Base-by-base conservation (phyloP, 441 rosid genomes). In the Breynia disticha region DNA sequence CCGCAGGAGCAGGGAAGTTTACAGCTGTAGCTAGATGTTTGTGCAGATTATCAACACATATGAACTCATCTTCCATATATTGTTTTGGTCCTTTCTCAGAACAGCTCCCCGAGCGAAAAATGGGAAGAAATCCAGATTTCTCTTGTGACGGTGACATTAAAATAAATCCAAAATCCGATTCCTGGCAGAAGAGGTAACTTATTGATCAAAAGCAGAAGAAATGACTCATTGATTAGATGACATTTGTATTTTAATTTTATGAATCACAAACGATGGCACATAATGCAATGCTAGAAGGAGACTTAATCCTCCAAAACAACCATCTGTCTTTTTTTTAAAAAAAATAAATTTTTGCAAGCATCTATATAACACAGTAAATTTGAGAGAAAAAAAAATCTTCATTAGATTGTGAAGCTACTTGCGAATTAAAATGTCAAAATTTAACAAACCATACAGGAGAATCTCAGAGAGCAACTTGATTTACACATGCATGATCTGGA, bases 1-100 rank as follows among this genome's bases (percentile, higher is more conserved):
- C 90, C 67, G 81, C 88, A 13, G 69, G 65, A 66, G 77, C 59
- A 54, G 81, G 79, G 28, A 68, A 48, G 16, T 61, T 59, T 50
- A 65, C 64, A 62, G 54, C 56, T 16, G 69, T 48, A 38, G 68
- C 71, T 19, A 84, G 74, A 64, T 79, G 76, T 0, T 76, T 64
- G 0, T 46, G 61, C 16, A 90, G 87, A 68, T 85, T 70, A 72
- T 90, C 95, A 0, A 87, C 67, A 19, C 93, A 77, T 53, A 85
- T 64, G 71, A 66, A 79, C 67, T 90, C 96, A 59, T 87, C 98
- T 69, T 90, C 98, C 98, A 90, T 87, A 8, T 68, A 84, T 42
- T 71, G 78, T 53, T 90, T 90, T 0, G 98, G 93, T 19, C 96
- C 95, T 74, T 83, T 83, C 65, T 85, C 96, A 0, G 93, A 80